phyloP scores from a whole-genome alignment of 2,329 filamentous ascomycete species.

The Diaporthe humulicola region DNA sequence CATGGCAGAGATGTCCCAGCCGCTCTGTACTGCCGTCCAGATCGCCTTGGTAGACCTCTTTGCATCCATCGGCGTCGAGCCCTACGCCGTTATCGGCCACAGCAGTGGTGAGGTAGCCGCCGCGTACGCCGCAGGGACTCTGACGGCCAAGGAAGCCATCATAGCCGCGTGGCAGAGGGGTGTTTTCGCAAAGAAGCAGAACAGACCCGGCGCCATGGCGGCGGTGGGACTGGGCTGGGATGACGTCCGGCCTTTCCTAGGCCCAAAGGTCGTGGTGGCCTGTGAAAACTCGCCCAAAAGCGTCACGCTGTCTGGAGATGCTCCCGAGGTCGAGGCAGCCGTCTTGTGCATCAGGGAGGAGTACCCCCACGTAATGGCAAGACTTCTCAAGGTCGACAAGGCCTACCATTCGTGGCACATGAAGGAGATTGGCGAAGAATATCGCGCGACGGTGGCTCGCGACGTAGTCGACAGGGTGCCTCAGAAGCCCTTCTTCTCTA shows the following conservation, averaged over 20 bases:
- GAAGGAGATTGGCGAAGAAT: neutral
- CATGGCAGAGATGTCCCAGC: no score
- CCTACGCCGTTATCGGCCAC: no score
- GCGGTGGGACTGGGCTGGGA: slow-evolving; percentile 30
- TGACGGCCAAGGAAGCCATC: slow-evolving; percentile 41
- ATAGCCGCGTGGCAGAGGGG: slow-evolving; percentile 41
- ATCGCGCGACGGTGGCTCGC: neutral
- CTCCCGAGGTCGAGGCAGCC: slow-evolving; percentile 44
- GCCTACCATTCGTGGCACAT: neutral
- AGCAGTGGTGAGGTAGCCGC: slow-evolving; percentile 35
- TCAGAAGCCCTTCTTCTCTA: neutral
- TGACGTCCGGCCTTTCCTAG: no score
- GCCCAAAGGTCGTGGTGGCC: slow-evolving; percentile 31
- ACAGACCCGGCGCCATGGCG: slow-evolving; percentile 31
- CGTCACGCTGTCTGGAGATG: slow-evolving; percentile 51
- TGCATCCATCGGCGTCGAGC: no score
- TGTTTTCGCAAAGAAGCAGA: neutral
- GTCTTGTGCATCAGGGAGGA: neutral
- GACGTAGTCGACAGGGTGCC: no score
- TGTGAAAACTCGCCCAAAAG: slow-evolving; percentile 45
- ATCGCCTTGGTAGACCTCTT: no score
- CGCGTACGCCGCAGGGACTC: slow-evolving; percentile 41
- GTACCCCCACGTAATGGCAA: neutral
- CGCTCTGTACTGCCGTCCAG: no score
- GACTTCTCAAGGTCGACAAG: neutral